phyloP scores from a whole-genome alignment of 495 filamentous ascomycete genomes.

The Neurospora sp. region DNA sequence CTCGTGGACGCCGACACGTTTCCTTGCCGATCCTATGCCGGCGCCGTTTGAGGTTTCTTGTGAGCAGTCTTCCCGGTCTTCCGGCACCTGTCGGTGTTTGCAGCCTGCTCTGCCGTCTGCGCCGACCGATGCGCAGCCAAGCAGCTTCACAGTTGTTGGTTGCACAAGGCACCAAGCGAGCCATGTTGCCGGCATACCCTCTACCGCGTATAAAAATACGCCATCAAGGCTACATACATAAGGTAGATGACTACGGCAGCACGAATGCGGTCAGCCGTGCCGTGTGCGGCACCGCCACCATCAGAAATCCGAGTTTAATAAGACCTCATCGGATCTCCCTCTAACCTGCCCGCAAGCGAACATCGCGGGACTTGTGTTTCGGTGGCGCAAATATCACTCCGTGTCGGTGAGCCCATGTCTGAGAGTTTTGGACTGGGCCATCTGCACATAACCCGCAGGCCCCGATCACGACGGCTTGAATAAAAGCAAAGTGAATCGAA shows the following conservation, averaged over 20 bases:
- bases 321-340: background rate
- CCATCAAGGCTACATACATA: background rate
- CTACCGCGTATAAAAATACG: background rate
- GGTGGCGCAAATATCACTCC: background rate
- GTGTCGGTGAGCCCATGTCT: background rate
- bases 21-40: background rate
- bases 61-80: background rate
- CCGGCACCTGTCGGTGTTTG: background rate
- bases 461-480: background rate
- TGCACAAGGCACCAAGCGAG: background rate
- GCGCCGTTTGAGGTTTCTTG: background rate
- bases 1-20: background rate
- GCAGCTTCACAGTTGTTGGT: background rate
- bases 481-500: background rate
- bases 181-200: background rate
- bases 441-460: background rate
- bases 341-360: background rate
- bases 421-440: background rate
- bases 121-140: background rate
- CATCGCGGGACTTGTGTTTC: background rate
- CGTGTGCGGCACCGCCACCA: background rate
- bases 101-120: background rate
- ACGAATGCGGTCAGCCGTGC: background rate
- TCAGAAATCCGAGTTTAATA: background rate
- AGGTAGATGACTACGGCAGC: background rate